Percentiles rank a stretch among this genome's conserved stretches.
These are phyloP conservation scores for Verbena officinalis DNA, from an alignment of 257 asterid genomes.

Conservation along the genomic window DNA sequence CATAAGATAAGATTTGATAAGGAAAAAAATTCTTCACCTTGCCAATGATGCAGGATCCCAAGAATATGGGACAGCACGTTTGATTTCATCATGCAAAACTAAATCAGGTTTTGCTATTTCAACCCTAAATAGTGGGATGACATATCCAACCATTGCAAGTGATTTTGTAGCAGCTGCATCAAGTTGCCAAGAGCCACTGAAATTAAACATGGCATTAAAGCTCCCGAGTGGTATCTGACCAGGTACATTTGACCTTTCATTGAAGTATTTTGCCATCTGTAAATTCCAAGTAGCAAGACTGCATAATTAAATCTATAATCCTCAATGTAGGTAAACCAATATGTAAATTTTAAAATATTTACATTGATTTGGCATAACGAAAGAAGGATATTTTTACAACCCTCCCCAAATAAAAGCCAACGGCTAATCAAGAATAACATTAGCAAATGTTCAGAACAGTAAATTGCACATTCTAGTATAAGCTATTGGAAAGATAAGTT, in stretches of 20 bases:
- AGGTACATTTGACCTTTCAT: slow-evolving; percentile 65
- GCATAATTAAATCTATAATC: slow-evolving; percentile 14
- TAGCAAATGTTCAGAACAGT: not conserved
- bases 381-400: too few relatives aligned
- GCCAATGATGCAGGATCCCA: slow-evolving; percentile 98
- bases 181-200: slow-evolving; percentile 91
- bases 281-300: slow-evolving; percentile 31
- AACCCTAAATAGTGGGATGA: slow-evolving; percentile 65
- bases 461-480: slow-evolving; percentile 15
- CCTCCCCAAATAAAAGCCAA: slow-evolving; percentile 11
- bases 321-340: too few relatives aligned
- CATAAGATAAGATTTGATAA: not conserved
- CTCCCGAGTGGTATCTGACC: slow-evolving; percentile 90
- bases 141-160: slow-evolving; percentile 83
- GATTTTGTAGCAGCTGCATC: slow-evolving; percentile 95
- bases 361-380: too few relatives aligned
- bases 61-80: slow-evolving; percentile 87
- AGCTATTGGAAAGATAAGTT: not conserved
- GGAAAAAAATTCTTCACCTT: slow-evolving; percentile 51
- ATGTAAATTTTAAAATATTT: too few relatives aligned
- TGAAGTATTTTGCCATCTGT: slow-evolving; percentile 92
- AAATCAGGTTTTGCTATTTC: slow-evolving; percentile 52
- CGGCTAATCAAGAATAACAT: slow-evolving; percentile 20
- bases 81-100: slow-evolving; percentile 69
- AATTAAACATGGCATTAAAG: slow-evolving; percentile 97